Base-by-base conservation (phyloP, 148 eudicot species). In the Pouteria glomerata region DNA sequence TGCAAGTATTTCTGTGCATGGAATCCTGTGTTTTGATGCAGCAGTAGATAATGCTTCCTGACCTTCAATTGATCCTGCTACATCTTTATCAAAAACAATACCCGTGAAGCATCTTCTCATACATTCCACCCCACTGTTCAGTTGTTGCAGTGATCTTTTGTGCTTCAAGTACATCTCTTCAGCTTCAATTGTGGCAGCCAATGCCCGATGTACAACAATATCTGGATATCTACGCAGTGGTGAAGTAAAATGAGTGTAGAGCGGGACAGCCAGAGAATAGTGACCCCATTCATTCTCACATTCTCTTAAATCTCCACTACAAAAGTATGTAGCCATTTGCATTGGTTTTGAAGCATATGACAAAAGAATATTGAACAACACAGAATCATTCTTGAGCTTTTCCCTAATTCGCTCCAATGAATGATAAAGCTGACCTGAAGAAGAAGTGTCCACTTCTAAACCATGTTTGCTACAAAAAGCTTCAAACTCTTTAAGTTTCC, bases 191-290 rank as follows among this genome's bases (percentile, higher is more conserved):
- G 84, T 77, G 21, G 98, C 97, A 70, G 85, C 84, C 60, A 94
- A 74, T 45, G 85, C 86, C 68, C 97, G 86, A 51, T 94, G 97
- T 13, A 94, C 97, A 19, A 94, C 71, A 69, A 94, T 91, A 74
- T 94, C 98, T 30, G 97, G 87, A 82, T 91, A 94, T 8, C 98
- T 82, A 48, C 98, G 89, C 33, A 94, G 76, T 71, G 98, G 97
- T 57, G 98, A 91, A 72, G 98, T 94, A 66, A 94, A 94, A 72
- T 94, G 98, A 27, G 98, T 89, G 77, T 94, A 94, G 48, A 91
- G 78, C 62, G 97, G 96, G 42, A 91, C 85, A 50, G 96, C 97
- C 39, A 94, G 76, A 8, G 98, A 91, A 88, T 87, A 94, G 81
- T 94, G 97, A 62, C 96, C 86, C 87, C 85, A 77, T 61, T 86